phyloP scores from a whole-genome alignment of 495 filamentous ascomycete genomes.

The Lichenothelia convexa region DNA sequence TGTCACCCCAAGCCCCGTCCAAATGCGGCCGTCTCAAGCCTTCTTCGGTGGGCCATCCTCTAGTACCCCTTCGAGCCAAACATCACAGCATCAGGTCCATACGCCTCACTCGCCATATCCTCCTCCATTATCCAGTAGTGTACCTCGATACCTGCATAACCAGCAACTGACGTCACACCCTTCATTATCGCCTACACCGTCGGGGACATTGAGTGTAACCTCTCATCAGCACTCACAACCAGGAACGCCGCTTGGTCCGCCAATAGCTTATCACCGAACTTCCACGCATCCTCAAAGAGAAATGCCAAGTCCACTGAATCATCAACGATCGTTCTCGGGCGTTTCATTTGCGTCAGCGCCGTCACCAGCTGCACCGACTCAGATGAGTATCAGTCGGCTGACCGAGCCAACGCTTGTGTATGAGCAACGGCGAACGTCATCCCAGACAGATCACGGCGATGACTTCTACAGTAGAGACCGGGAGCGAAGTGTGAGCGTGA shows the following conservation, averaged over 20 bases:
- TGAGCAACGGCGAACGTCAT: too few species aligned
- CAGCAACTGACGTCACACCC: too few species aligned
- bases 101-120: too few species aligned
- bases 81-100: too few species aligned
- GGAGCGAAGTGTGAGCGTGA: constrained; percentile 12
- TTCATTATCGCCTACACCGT: not conserved
- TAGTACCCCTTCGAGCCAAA: too few species aligned
- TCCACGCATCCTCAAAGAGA: constrained; percentile 33
- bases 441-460: too few species aligned
- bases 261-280: constrained; percentile 24
- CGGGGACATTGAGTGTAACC: not conserved
- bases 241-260: constrained; percentile 35
- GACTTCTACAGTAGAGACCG: constrained; percentile 8
- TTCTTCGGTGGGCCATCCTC: too few species aligned
- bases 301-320: constrained; percentile 14
- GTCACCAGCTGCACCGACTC: constrained; percentile 5
- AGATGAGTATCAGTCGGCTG: constrained; percentile 9
- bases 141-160: too few species aligned
- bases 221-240: constrained; percentile 33
- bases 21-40: too few species aligned
- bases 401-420: too few species aligned
- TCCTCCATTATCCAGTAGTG: too few species aligned
- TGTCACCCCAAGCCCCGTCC: too few species aligned
- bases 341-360: constrained; percentile 1
- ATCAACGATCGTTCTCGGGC: constrained; percentile 9